phyloP scores from a whole-genome alignment of 1,284 basidiomycete species.

The Tilletia walkeri region DNA sequence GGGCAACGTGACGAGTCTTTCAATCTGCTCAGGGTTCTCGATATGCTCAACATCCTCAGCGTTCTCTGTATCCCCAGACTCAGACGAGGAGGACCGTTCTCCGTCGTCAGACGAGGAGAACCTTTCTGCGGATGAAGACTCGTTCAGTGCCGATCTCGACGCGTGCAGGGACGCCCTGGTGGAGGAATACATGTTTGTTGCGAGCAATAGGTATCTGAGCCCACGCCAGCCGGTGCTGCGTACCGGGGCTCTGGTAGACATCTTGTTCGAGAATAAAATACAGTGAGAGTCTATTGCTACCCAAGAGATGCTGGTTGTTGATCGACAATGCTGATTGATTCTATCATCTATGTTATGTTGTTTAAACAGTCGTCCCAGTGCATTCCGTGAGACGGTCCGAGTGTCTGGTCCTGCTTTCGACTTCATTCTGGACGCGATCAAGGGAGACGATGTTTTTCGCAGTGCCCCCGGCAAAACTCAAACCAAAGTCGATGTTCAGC shows the following conservation, averaged over 20 bases:
- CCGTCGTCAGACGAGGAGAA: background rate
- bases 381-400: background rate
- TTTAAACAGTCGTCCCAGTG: background rate
- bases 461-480: background rate
- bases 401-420: background rate
- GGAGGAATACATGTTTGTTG: background rate
- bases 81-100: background rate
- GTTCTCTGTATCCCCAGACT: too few relatives aligned
- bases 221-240: conserved; percentile 7
- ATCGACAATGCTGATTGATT: background rate
- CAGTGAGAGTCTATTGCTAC: background rate
- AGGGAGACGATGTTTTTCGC: background rate
- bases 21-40: too few relatives aligned
- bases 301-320: background rate
- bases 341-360: background rate
- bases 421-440: background rate
- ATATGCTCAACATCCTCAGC: too few relatives aligned
- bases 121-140: too few relatives aligned
- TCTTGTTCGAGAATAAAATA: background rate
- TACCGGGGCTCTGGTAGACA: background rate
- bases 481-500: background rate
- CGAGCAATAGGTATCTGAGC: background rate
- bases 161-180: background rate
- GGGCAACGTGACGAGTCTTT: too few relatives aligned
- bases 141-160: too few relatives aligned